These are phyloP conservation scores for Botrytis sinoallii DNA, from an alignment of 2,329 filamentous ascomycete species.

Conservation along the genomic window DNA sequence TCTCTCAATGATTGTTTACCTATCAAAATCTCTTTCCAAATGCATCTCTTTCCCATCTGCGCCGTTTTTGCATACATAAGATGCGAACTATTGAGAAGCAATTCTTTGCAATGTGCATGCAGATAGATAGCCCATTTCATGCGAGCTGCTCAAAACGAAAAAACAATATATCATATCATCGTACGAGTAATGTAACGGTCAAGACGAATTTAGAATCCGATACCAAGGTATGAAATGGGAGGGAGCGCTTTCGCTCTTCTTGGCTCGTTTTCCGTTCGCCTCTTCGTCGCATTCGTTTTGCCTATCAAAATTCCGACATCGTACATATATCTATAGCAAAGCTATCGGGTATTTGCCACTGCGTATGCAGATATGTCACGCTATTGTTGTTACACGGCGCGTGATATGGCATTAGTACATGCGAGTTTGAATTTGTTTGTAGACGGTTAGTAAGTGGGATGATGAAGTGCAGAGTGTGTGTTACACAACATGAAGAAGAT, in stretches of 20 bases:
- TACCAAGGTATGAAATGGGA: constrained; percentile 17
- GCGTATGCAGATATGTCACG: not conserved
- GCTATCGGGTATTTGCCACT: not conserved
- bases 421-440: not conserved
- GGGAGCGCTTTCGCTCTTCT: not conserved
- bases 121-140: not conserved
- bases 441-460: not conserved
- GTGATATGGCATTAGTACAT: not conserved
- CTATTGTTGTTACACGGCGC: not conserved
- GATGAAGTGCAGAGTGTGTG: not conserved
- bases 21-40: not conserved
- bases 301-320: not conserved
- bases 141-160: not conserved
- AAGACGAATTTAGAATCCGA: not conserved
- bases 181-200: not conserved
- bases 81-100: not conserved
- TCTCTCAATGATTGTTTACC: not conserved
- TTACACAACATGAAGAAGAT: not conserved
- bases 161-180: constrained; percentile 1
- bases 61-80: not conserved
- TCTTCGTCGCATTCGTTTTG: not conserved
- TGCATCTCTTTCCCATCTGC: not conserved
- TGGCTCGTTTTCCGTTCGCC: not conserved
- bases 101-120: not conserved
- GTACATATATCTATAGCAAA: not conserved